Evolutionary conservation across 179 eudicot genomes (phyloP), one percentile per base, ranked within the genome.

Genomic region (Pouteria campechiana): DNA sequence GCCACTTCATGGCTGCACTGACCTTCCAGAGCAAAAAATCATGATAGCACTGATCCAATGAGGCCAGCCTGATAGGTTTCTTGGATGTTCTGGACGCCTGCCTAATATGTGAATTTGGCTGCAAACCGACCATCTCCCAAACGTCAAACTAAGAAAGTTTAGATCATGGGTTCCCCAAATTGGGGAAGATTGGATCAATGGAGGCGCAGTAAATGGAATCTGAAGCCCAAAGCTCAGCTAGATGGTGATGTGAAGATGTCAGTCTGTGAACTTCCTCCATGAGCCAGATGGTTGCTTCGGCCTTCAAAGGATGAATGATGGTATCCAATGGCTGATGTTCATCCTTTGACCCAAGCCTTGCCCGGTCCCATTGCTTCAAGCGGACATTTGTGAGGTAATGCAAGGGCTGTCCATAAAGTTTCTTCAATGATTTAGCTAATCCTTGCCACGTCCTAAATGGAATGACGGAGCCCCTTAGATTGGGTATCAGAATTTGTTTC

Each of bases 341-440:
- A 21, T 73, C 73, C 20, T 61, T 72, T 1, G 64, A 44, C 27
- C 75, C 84, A 24, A 73, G 45, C 61, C 92, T 72, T 41, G 63
- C 63, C 20, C 58, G 60, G 48, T 88, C 97, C 94, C 78, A 74
- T 33, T 78, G 61, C 32, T 71, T 65, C 41, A 83, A 43, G 48
- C 51, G 74, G 53, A 70, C 36, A 38, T 88, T 84, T 18, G 97
- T 88, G 45, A 88, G 92, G 49, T 88, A 88, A 64, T 80, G 92
- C 10, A 88, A 66, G 3, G 97, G 94, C 35, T 88, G 94, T 22
- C 58, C 69, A 19, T 88, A 88, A 39, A 83, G 27, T 33, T 58
- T 50, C 72, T 88, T 88, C 1, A 78, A 49, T 3, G 97, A 84
- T 48, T 44, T 59, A 46, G 66, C 88, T 25, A 84, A 50, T 48